These are phyloP conservation scores for Phytophthora palmivora DNA, from an alignment of 352 stramenopile species.

Conservation along the genomic window DNA sequence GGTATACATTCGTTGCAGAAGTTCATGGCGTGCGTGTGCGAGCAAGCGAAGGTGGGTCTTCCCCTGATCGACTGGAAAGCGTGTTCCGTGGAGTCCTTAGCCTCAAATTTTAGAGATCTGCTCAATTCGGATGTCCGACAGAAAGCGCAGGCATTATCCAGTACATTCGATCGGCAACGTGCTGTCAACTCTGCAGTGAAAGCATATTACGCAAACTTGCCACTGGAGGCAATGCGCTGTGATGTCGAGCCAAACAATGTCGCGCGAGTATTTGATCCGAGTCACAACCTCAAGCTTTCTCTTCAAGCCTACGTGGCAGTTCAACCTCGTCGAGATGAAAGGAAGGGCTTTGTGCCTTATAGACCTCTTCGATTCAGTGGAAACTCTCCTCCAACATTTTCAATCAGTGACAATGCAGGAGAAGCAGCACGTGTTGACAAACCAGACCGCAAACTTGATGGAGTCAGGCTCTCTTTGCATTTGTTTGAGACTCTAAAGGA, in stretches of 20 bases:
- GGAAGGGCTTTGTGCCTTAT: too few relatives aligned
- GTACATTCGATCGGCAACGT: conserved; percentile 62
- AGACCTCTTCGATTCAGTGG: too few relatives aligned
- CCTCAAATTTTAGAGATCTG: conserved; percentile 60
- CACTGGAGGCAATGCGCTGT: conserved; percentile 84
- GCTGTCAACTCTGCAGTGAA: conserved; percentile 62
- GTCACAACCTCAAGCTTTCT: conserved; percentile 38
- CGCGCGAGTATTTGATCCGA: conserved; percentile 42
- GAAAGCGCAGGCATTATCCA: conserved; percentile 47
- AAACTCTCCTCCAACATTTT: too few relatives aligned
- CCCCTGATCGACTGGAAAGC: too few relatives aligned
- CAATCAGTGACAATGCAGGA: conserved; percentile 15
- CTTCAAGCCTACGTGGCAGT: too few relatives aligned
- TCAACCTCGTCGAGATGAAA: too few relatives aligned
- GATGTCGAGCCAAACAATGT: conserved; percentile 46
- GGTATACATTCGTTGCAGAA: conserved; percentile 89
- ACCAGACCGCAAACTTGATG: conserved; percentile 10
- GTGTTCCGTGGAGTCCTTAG: conserved; percentile 64
- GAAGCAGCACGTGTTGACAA: conserved; percentile 1
- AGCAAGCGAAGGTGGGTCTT: conserved; percentile 63
- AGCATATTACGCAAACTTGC: conserved; percentile 78
- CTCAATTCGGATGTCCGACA: conserved; percentile 41
- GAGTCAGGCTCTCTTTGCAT: not conserved
- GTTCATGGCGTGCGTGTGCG: conserved; percentile 81
- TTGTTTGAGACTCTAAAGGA: not conserved